Evolutionary conservation across 2,329 filamentous ascomycete species (phyloP), one percentile per base, ranked within the genome.

Genomic region (Periconia digitata): DNA sequence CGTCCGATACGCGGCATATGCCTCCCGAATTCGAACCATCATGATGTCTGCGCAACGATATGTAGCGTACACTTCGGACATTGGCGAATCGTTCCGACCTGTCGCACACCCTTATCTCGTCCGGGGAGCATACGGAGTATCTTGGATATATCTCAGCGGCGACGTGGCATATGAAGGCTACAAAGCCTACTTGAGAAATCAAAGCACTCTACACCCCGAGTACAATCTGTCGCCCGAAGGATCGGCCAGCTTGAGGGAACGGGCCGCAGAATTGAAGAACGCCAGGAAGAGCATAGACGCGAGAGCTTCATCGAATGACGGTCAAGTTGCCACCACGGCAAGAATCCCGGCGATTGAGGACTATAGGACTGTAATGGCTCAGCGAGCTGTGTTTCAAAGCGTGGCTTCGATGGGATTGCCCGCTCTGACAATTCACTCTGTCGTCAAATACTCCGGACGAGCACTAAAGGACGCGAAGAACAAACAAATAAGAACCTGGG

Each of bases 161-260:
- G 94, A 99, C 66, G 92, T 97, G 40, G 80, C 82, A 27, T 86
- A 96, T 67, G 94, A 99, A 72, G 92, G 94, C 6, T 97, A 96
- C 78, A 96, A 96, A 69, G 87, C 92, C 7, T 97, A 96, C 70
- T 82, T 88, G 71, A 84, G 88, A 47, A 97, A 99, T 68, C 89
- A 94, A 71, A 81, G 82, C 34, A 79, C 84, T 1, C 73, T 91
- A 18, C 82, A 92, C 59, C 90, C 90, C 0, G 78, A 85, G 8
- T 68, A 85, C 12, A 57, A 60, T 17, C 2, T 48, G 49, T 5
- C 40, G 52, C 2, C 44, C 44, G 15, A 47, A 51, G 10, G 44
- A 48, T 8, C 43, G 54, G 13, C 49, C 58, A 50, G 22, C 60
- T 52, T 65, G 0, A 54, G 58, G 3, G 53, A 53, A 3, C 51